phyloP scores from a whole-genome alignment of 257 asterid species.

The Scutellaria baicalensis region DNA sequence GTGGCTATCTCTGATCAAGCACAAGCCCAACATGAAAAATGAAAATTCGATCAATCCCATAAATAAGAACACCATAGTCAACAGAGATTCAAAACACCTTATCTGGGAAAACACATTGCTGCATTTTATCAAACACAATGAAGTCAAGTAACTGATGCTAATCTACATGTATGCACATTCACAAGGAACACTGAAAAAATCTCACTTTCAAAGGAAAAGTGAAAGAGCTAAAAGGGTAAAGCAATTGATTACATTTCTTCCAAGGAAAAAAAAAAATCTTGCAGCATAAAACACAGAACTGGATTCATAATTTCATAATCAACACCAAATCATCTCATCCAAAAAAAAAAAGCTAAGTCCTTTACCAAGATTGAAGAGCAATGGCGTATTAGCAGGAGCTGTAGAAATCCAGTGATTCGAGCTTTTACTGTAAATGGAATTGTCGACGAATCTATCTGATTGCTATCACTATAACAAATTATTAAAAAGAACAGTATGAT shows the following conservation, averaged over 20 bases:
- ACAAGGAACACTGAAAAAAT: background rate
- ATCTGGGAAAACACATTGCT: background rate
- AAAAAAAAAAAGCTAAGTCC: background rate
- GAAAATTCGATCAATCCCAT: background rate
- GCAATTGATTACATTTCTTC: constrained; percentile 1
- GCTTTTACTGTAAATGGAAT: background rate
- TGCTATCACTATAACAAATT: background rate
- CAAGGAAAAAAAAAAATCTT: background rate
- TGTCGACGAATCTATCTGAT: constrained; percentile 9
- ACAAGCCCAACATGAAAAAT: constrained; percentile 14
- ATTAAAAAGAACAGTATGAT: background rate
- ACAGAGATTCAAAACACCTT: background rate
- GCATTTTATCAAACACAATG: background rate
- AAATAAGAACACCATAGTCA: background rate
- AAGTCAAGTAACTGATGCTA: background rate
- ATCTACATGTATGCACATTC: background rate
- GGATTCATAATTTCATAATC: constrained; percentile 6
- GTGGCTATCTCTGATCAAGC: constrained; percentile 10
- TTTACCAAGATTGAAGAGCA: constrained; percentile 23
- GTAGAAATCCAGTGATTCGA: constrained; percentile 6
- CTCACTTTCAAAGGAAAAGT: background rate
- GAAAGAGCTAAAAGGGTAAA: background rate
- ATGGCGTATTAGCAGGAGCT: background rate
- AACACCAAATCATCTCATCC: background rate
- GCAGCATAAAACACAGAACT: background rate